A percentile compares a stretch with the other conserved stretches of the same genome.
Conservation (phyloP, 2,329 filamentous ascomycete genomes). For the Leptographium wingfieldii region DNA sequence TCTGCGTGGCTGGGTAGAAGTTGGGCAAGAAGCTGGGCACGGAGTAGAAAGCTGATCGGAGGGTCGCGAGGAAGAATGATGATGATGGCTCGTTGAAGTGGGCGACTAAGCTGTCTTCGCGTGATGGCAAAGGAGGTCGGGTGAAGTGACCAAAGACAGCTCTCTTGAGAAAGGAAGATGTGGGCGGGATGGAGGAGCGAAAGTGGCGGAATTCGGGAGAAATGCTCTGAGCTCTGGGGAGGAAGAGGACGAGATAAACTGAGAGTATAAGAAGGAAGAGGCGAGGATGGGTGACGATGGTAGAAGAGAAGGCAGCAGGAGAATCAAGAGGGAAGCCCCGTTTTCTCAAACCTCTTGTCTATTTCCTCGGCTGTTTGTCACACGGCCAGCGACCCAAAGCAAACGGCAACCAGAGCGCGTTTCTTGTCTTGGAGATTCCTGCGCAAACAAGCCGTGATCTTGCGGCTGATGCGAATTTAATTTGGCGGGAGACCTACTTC, state of each 20-base stretch:
- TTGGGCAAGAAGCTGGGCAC: conserved; percentile 1
- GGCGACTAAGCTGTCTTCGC: background rate
- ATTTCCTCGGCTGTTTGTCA: background rate
- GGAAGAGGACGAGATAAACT: background rate
- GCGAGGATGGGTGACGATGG: background rate
- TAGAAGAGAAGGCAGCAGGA: background rate
- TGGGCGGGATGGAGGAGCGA: background rate
- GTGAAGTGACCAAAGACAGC: conserved; percentile 8
- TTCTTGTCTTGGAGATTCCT: background rate
- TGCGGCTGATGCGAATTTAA: background rate
- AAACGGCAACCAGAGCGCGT: background rate
- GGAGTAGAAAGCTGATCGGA: background rate
- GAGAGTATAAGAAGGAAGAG: background rate
- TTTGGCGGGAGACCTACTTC: background rate
- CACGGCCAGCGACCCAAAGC: background rate
- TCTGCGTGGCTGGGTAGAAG: conserved; percentile 11
- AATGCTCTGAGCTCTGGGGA: background rate
- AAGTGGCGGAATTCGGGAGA: background rate
- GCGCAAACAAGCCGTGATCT: background rate
- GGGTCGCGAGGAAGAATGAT: background rate
- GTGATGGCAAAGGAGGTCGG: background rate
- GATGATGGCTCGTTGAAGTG: background rate
- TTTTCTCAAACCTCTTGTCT: conserved; percentile 7
- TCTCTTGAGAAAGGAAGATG: conserved; percentile 1
- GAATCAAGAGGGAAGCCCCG: background rate